These are phyloP conservation scores for Phylloporus arenicola DNA, from an alignment of 768 basidiomycete genomes.

Conservation along the genomic window DNA sequence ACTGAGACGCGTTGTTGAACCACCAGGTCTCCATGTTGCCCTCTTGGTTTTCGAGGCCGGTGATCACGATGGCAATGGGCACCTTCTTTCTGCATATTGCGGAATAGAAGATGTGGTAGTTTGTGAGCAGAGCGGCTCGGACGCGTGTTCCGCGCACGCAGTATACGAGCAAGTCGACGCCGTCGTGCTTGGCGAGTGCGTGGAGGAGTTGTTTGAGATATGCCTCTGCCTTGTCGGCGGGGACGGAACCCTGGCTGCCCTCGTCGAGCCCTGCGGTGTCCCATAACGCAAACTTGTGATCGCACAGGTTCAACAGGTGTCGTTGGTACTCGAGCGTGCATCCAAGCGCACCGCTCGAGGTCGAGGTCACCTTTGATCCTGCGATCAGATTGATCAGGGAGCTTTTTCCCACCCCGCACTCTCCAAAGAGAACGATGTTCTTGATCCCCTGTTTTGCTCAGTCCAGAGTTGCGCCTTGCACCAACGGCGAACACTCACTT, in stretches of 20 bases:
- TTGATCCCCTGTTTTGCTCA: constrained; percentile 11
- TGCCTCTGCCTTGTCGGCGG: constrained; percentile 27
- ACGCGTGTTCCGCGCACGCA: constrained; percentile 38
- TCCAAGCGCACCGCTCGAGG: constrained; percentile 30
- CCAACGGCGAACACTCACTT: constrained; percentile 7
- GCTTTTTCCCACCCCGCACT: constrained; percentile 40
- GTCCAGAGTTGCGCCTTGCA: background rate
- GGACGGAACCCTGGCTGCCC: constrained; percentile 21
- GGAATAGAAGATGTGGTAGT: constrained; percentile 37
- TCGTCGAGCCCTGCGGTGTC: constrained; percentile 34
- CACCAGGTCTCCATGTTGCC: constrained; percentile 32
- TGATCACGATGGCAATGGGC: constrained; percentile 37
- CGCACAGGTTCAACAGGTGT: constrained; percentile 20
- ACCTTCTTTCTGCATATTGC: constrained; percentile 37
- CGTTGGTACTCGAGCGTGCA: constrained; percentile 31
- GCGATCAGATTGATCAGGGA: constrained; percentile 41
- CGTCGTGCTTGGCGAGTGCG: constrained; percentile 29
- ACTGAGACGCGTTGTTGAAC: constrained; percentile 20
- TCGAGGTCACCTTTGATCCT: constrained; percentile 19
- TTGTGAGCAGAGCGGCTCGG: constrained; percentile 29
- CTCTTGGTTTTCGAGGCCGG: constrained; percentile 37
- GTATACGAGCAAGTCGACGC: constrained; percentile 38
- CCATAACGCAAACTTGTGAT: constrained; percentile 23
- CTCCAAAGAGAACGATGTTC: constrained; percentile 41
- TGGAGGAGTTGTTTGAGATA: constrained; percentile 33